These are phyloP conservation scores for Trichoderma lentiforme DNA, from an alignment of 2,329 filamentous ascomycete genomes.

Conservation along the genomic window DNA sequence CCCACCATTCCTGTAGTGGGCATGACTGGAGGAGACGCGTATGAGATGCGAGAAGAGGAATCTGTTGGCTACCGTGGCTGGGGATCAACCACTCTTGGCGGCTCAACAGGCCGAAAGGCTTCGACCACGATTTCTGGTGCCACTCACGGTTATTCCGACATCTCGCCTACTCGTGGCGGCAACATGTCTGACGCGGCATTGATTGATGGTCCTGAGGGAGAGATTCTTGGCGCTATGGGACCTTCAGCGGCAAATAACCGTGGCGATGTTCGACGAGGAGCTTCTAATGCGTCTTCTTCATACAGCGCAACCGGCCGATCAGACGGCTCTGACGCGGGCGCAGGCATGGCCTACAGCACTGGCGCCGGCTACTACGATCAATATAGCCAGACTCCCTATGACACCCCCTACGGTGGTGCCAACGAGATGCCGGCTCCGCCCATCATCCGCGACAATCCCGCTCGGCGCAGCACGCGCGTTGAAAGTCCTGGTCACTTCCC, in stretches of 20 bases:
- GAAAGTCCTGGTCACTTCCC: slow-evolving; percentile 87
- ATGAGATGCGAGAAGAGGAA: slow-evolving; percentile 76
- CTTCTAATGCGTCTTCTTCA: slow-evolving; percentile 92
- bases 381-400: slow-evolving; percentile 57
- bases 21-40: slow-evolving; percentile 52
- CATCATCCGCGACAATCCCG: slow-evolving; percentile 89
- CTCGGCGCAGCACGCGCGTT: slow-evolving; percentile 89
- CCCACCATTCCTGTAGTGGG: slow-evolving; percentile 64
- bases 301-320: slow-evolving; percentile 83
- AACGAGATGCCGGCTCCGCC: slow-evolving; percentile 58
- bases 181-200: slow-evolving; percentile 63
- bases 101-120: slow-evolving; percentile 73
- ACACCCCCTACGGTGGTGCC: slow-evolving; percentile 37
- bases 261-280: slow-evolving; percentile 76
- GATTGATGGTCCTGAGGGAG: slow-evolving; percentile 64
- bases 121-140: slow-evolving; percentile 88
- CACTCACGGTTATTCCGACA: slow-evolving; percentile 69
- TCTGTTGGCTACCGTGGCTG: slow-evolving; percentile 86
- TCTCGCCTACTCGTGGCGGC: slow-evolving; percentile 63
- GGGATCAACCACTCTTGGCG: slow-evolving; percentile 71
- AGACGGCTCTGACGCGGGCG: slow-evolving; percentile 55
- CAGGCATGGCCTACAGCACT: slow-evolving; percentile 44
- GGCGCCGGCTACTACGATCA: slow-evolving; percentile 55
- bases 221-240: slow-evolving; percentile 80
- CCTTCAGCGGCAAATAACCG: slow-evolving; percentile 65